Percentiles rank a stretch among this genome's conserved stretches.
Conservation (phyloP, 768 basidiomycete genomes). For the Lactifluus piperatus region DNA sequence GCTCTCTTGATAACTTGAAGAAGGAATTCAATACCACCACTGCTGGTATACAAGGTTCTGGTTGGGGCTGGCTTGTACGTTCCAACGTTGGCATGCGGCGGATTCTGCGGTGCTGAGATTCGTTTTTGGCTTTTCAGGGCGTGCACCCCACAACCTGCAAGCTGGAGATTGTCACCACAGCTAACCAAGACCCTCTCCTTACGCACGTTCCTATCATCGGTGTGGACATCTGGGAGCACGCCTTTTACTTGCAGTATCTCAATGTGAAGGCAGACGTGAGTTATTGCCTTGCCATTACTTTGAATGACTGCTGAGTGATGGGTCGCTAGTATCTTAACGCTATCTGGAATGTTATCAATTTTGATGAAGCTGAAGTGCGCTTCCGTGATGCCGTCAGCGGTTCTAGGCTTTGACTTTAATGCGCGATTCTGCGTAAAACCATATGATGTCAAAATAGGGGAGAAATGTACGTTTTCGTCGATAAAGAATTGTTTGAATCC, state of each 20-base stretch:
- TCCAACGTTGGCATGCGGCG: background rate
- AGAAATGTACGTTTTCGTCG: background rate
- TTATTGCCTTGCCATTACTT: conserved; percentile 16
- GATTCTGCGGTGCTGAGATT: background rate
- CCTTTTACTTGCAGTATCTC: conserved; percentile 93
- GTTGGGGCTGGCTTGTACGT: conserved; percentile 95
- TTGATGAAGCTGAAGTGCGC: conserved; percentile 68
- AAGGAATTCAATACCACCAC: conserved; percentile 81
- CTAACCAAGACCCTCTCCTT: conserved; percentile 93
- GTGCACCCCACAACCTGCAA: conserved; percentile 53
- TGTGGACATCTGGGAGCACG: conserved; percentile 94
- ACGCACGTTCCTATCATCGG: conserved; percentile 75
- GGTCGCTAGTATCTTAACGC: conserved; percentile 55
- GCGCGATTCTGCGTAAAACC: background rate
- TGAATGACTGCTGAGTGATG: background rate
- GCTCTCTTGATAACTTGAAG: conserved; percentile 61
- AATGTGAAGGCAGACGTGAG: conserved; percentile 90
- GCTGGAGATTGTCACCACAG: conserved; percentile 83
- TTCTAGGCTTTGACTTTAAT: conserved; percentile 30
- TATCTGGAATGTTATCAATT: conserved; percentile 67
- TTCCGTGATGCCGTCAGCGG: conserved; percentile 36
- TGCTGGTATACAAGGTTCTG: conserved; percentile 83
- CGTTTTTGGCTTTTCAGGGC: conserved; percentile 39
- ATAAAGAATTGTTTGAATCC: background rate
- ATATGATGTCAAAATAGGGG: background rate